Base-by-base conservation (phyloP, 108 stramenopile species). In the Stephanodiscus triporus region DNA sequence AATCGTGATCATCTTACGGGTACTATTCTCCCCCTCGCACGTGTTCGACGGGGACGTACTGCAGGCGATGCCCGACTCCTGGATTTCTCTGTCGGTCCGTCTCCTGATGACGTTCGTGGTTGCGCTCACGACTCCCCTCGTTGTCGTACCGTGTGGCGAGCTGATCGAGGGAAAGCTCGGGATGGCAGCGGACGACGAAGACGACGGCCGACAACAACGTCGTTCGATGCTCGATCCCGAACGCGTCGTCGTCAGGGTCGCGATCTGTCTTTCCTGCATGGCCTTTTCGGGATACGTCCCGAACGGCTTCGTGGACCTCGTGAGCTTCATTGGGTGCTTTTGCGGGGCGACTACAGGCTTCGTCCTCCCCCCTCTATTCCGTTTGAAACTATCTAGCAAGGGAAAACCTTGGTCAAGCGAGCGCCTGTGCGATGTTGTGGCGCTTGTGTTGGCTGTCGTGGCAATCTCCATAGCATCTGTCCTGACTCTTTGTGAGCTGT, bases 101-200 rank as follows among this genome's bases (percentile, higher is more conserved):
- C 40, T 88, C 24, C 57, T 84, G 34, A 92, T 92, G 91, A 77
- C 86, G 14, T 64, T 89, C 65, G 89, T 89, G 8, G 72, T 88
- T 3, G 30, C 87, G 16, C 76, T 88, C 11, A 86, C 87, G 14
- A 82, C 87, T 20, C 93, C 93, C 22, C 73, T 94, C 4, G 70
- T 91, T 38, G 71, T 92, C 45, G 85, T 94, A 5, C 93, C 93
- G 14, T 88, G 88, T 54, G 88, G 87, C 30, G 87, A 90, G 78
- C 59, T 94, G 17, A 58, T 94, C 16, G 90, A 94, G 72, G 91
- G 88, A 20, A 94, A 91, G 68, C 56, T 91, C 17, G 29, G 70
- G 26, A 51, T 59, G 19, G 61, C 53, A 17, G 48, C 11, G 26
- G n/a, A 57, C 64, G 27, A 9, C 51, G 27, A 11, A 4, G 40